Evolutionary conservation across 2,329 filamentous ascomycete genomes (phyloP), one percentile per base, ranked within the genome.

Genomic region (Lasiodiplodia sp.): DNA sequence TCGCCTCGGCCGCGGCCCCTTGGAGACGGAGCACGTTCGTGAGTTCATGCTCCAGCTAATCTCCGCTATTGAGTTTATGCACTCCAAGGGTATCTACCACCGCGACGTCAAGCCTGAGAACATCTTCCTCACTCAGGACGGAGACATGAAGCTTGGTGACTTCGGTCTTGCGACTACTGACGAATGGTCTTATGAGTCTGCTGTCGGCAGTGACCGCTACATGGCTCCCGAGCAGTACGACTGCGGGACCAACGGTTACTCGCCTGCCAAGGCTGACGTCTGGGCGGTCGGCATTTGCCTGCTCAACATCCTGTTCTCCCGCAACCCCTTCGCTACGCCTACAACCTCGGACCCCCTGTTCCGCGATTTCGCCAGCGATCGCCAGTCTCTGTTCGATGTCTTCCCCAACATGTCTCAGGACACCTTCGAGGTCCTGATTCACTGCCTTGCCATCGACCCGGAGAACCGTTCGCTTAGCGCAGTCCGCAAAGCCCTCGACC

Each of bases 101-200:
- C 92, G 96, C 70, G 96, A 99, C 81, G 97, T 99, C 88, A 99
- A 99, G 84, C 96, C 96, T 0, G 96, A 99, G 86, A 99, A 99
- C 85, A 97, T 99, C 80, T 98, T 99, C 80, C 86, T 99, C 72
- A 92, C 90, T 69, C 88, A 94, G 70, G 88, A 91, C 73, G 95
- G 95, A 66, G 87, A 91, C 49, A 92, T 98, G 92, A 99, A 99
- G 84, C 89, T 99, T 44, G 96, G 96, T 76, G 96, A 99, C 81
- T 97, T 98, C 79, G 96, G 96, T 67, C 86, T 99, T 71, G 94
- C 94, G 64, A 97, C 95, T 12, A 92, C 90, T 7, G 93, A 97
- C 70, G 86, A 90, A 74, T 97, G 93, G 94, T 96, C 93, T 28
- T 92, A 92, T 75, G 96, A 99, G 84, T 91, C 91, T 71, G 96